phyloP scores from a whole-genome alignment of 352 stramenopile species.

The Phytophthora citricola region DNA sequence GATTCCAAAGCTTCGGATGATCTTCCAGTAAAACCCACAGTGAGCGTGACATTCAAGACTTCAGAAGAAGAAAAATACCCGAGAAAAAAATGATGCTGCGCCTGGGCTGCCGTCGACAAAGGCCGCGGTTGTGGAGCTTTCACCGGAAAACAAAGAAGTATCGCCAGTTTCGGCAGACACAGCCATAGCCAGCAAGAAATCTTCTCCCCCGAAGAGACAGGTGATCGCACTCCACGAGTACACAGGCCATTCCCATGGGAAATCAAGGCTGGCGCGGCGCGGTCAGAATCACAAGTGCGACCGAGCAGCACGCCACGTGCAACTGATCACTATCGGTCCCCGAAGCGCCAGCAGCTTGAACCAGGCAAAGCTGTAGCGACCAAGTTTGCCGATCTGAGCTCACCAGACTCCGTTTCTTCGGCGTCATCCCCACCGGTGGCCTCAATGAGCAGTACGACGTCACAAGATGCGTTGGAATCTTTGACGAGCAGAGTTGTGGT shows the following conservation, averaged over 20 bases:
- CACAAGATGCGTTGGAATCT: conserved; percentile 55
- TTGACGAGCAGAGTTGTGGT: conserved; percentile 70
- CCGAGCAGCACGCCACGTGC: conserved; percentile 8
- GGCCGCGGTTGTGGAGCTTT: not conserved
- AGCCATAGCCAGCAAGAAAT: conserved; percentile 2
- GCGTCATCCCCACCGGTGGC: conserved; percentile 56
- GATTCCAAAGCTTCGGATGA: conserved; percentile 4
- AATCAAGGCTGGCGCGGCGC: conserved; percentile 8
- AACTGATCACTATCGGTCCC: conserved; percentile 52
- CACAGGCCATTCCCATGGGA: conserved; percentile 18
- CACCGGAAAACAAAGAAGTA: conserved; percentile 2
- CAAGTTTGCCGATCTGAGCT: conserved; percentile 45
- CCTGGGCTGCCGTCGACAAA: conserved; percentile 4
- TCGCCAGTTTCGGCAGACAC: not conserved
- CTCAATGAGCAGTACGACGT: conserved; percentile 33
- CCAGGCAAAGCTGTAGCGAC: conserved; percentile 24
- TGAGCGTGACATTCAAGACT: conserved; percentile 1
- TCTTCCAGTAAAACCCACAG: conserved; percentile 10
- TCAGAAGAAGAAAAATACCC: conserved; percentile 7
- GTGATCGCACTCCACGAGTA: conserved; percentile 9
- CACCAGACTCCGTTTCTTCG: conserved; percentile 62
- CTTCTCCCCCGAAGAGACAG: not conserved
- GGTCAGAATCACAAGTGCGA: not conserved
- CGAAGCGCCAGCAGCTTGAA: conserved; percentile 53
- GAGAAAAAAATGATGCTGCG: conserved; percentile 8